Evolutionary conservation across 495 filamentous ascomycete species (phyloP), one percentile per base, ranked within the genome.

Genomic region (Physcia stellaris): DNA sequence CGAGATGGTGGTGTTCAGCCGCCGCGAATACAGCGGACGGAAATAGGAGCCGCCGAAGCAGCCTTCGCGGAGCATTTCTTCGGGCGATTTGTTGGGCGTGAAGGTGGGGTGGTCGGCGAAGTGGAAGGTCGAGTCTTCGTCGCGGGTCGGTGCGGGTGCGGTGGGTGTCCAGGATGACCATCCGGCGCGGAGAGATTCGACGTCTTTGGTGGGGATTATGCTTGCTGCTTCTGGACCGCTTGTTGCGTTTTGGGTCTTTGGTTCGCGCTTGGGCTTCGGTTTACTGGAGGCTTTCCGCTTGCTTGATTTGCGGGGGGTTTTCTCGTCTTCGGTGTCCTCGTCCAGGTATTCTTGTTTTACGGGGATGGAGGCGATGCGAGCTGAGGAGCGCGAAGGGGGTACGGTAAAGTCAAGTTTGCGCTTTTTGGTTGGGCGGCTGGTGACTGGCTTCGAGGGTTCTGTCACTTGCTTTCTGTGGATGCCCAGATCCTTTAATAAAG

Each of bases 31-130:
- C 0, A 66, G 49, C 0, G 63, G 59, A 0, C 66, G 58, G 51
- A 62, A 69, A 44, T 67, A 68, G 0, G 57, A 55, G 4, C 65
- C 66, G 15, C 65, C 66, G 38, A 68, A 68, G 27, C 49, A 51
- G 11, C 66, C 62, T 51, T 67, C 59, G 15, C 58, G 53, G 10
- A 68, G 51, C 41, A 68, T 63, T 29, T 59, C 61, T 37, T 61
- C 59, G 20, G 66, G 66, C 2, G 59, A 60, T 38, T 67, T 67
- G 28, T 69, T 69, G 6, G 66, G 66, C 4, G 54, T 57, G 35
- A 69, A 69, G 18, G 37, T 27, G 0, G 59, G 58, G 24, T 64
- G 52, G 11, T 57, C 54, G 15, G 36, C 23, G 38, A 69, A 68
- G 32, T 60, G 62, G 26, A 66, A 63, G 2, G 43, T 53, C 5